These are phyloP conservation scores for Hordeum marinum DNA, from an alignment of 176 grass and related monocot species.

Conservation along the genomic window DNA sequence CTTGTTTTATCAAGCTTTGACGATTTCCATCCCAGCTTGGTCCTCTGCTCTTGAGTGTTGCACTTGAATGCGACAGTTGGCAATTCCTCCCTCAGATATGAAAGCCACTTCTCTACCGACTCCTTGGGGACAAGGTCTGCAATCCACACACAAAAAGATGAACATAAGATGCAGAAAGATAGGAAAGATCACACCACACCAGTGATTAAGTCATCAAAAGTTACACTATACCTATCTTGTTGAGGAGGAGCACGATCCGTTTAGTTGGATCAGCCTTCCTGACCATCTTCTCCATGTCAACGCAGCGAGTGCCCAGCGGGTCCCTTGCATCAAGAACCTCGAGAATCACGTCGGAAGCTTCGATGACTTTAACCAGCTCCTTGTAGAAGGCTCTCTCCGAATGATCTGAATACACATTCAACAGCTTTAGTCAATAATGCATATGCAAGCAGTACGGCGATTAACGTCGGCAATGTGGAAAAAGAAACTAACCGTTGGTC, in stretches of 20 bases:
- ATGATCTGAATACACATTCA: slow-evolving; percentile 49
- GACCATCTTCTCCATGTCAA: slow-evolving; percentile 90
- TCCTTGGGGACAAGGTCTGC: slow-evolving; percentile 87
- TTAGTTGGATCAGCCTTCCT: slow-evolving; percentile 71
- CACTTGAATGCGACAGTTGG: slow-evolving; percentile 92
- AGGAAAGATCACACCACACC: neutral
- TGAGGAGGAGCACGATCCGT: slow-evolving; percentile 82
- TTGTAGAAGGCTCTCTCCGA: slow-evolving; percentile 96
- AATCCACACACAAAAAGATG: neutral
- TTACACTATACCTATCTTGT: slow-evolving; percentile 72
- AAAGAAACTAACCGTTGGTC: slow-evolving; percentile 57
- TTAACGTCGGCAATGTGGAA: neutral
- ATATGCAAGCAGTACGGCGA: neutral
- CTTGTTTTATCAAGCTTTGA: slow-evolving; percentile 67
- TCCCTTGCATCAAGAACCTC: slow-evolving; percentile 95
- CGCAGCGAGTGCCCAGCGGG: slow-evolving; percentile 64
- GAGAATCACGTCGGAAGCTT: slow-evolving; percentile 84
- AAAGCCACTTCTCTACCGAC: slow-evolving; percentile 82
- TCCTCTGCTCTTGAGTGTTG: slow-evolving; percentile 90
- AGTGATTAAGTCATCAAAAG: slow-evolving; percentile 5
- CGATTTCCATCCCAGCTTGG: slow-evolving; percentile 94
- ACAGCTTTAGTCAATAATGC: neutral
- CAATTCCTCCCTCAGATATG: slow-evolving; percentile 80
- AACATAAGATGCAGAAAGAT: neutral
- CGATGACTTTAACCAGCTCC: slow-evolving; percentile 93